Evolutionary conservation across 495 filamentous ascomycete species (phyloP).

Genomic region (Bombardia bombarda): DNA sequence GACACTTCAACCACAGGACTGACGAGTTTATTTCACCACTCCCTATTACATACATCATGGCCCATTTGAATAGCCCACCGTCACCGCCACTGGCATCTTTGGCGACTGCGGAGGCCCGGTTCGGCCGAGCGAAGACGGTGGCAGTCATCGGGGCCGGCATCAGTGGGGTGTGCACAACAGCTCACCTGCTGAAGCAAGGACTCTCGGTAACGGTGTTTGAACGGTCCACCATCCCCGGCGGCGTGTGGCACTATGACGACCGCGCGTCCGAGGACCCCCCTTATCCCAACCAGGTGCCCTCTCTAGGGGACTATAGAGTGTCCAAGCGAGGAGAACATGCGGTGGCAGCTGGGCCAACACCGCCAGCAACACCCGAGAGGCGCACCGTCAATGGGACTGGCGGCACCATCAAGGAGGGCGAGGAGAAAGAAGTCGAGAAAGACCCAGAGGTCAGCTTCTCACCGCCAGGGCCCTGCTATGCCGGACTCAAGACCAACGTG

Average conservation of each 20-base stretch:
- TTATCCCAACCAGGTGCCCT: slow-evolving; percentile 46
- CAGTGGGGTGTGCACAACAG: slow-evolving; percentile 56
- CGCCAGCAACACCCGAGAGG: neutral
- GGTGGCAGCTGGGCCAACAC: slow-evolving; percentile 9
- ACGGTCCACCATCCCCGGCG: slow-evolving; percentile 48
- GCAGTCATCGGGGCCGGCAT: slow-evolving; percentile 67
- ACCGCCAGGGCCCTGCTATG: slow-evolving; percentile 44
- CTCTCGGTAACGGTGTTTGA: slow-evolving; percentile 60
- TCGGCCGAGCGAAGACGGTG: slow-evolving; percentile 25
- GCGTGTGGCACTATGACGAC: slow-evolving; percentile 61
- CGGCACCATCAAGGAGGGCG: neutral
- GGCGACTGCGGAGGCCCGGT: slow-evolving; percentile 5
- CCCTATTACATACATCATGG: too few relatives aligned
- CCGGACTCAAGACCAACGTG: slow-evolving; percentile 58
- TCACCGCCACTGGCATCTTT: too few relatives aligned
- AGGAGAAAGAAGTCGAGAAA: neutral
- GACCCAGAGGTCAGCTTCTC: slow-evolving; percentile 17
- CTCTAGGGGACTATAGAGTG: slow-evolving; percentile 15
- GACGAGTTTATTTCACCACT: too few relatives aligned
- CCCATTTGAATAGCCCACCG: too few relatives aligned
- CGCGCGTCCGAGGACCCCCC: slow-evolving; percentile 46
- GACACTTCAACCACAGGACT: too few relatives aligned
- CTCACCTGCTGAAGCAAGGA: slow-evolving; percentile 50
- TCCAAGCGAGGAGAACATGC: slow-evolving; percentile 13
- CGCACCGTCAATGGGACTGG: neutral